Evolutionary conservation across 2,329 filamentous ascomycete species (phyloP).

Genomic region (Diaporthe eres): DNA sequence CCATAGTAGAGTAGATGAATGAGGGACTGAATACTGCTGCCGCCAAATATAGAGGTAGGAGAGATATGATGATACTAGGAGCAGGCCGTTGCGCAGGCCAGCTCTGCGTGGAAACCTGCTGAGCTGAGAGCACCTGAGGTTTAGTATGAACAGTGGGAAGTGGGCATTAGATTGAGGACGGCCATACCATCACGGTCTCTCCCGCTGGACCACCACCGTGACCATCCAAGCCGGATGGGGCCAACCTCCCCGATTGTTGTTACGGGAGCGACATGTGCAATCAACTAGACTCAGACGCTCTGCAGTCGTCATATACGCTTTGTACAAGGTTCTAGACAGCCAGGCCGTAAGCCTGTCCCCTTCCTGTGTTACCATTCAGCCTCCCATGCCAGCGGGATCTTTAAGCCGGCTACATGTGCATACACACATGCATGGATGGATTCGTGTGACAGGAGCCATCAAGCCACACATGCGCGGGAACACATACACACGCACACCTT

Average conservation of each 20-base stretch:
- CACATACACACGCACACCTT: background rate
- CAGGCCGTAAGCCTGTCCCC: background rate
- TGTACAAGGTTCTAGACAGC: background rate
- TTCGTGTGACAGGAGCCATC: background rate
- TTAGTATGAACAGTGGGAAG: background rate
- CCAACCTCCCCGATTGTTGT: too few species aligned
- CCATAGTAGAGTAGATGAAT: background rate
- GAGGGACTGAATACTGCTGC: background rate
- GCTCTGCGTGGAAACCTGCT: too few species aligned
- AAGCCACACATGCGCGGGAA: background rate
- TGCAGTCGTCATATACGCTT: slow-evolving; percentile 1
- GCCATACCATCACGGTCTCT: background rate
- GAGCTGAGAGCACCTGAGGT: too few species aligned
- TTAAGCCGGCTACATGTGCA: background rate
- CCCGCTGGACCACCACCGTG: background rate
- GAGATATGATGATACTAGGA: background rate
- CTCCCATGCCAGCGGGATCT: background rate
- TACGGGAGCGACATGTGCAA: background rate
- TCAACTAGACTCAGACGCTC: background rate
- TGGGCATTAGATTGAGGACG: background rate
- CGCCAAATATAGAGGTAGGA: background rate
- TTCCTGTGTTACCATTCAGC: background rate
- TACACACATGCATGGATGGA: background rate
- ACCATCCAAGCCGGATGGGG: background rate
- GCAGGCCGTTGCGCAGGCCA: too few species aligned